Base-by-base conservation (phyloP, 139 green algal species). In the Microglena sp. region DNA sequence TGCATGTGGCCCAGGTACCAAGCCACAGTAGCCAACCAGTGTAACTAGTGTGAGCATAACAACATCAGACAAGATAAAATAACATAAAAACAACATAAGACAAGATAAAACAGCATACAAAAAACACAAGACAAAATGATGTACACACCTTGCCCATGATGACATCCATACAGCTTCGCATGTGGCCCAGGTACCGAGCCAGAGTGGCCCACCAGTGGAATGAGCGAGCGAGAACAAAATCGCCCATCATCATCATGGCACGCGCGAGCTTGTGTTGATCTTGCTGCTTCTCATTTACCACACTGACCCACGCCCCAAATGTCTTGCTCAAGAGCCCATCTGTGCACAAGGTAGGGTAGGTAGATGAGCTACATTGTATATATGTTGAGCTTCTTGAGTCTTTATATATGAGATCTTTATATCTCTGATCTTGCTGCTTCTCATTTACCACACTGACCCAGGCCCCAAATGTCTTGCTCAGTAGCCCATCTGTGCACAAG, bases 121-220 rank as follows among this genome's bases (percentile, higher is more conserved):
- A 62, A 27, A 46, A 62, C 1, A 28, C 29, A 33, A 54, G 22
- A 43, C 56, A 62, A 32, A 58, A 57, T n/a, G n/a, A n/a, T n/a
- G n/a, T n/a, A n/a, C n/a, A n/a, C 33, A 61, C 22, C 61, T 55
- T 40, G 50, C 58, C 30, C 22, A 59, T 60, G 44, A 77, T 70
- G 22, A 54, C 24, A 11, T 24, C 40, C 35, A 70, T 63, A 8
- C 44, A 53, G 27, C 35, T 28, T 8, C 45, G 33, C 71, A 73
- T 70, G 59, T 67, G 60, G 1, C 60, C 30, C n/a, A 68, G 59
- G 46, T 70, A 67, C 22, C n/a, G n/a, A 24, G 59, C 54, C 50
- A 77, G 57, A 2, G 66, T 44, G 2, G 55, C 30, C 66, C 66
- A 72, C 22, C 62, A 72, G 43, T 72, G 61, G 31, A 72, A 66